Evolutionary conservation across 352 stramenopile species (phyloP).

Genomic region (Ophiocytium majus): DNA sequence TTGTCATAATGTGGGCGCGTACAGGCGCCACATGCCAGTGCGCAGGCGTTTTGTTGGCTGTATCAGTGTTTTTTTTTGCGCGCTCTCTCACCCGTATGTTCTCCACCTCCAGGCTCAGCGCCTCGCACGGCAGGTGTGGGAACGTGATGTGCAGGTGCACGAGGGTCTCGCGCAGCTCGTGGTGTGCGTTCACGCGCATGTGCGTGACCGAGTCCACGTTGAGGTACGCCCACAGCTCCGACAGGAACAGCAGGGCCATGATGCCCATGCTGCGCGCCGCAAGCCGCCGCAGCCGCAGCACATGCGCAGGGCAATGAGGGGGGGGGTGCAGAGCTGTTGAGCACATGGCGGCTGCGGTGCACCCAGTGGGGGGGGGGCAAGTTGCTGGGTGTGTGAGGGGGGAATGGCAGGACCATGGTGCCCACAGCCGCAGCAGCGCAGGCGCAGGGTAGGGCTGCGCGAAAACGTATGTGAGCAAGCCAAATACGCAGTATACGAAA

Average conservation of each 20-base stretch:
- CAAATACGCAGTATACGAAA: no score
- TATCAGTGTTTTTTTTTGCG: no score
- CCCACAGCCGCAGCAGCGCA: not conserved
- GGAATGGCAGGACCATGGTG: not conserved
- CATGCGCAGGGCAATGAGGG: not conserved
- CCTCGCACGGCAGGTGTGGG: conserved; percentile 28
- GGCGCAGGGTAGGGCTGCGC: not conserved
- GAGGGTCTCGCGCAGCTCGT: conserved; percentile 35
- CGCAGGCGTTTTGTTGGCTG: no score
- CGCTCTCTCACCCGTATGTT: conserved; percentile 7
- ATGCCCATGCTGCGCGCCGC: conserved; percentile 25
- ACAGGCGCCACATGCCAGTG: no score
- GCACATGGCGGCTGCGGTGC: not conserved
- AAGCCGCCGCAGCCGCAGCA: no score
- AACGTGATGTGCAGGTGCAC: conserved; percentile 48
- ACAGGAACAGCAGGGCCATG: conserved; percentile 48
- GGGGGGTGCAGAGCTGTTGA: not conserved
- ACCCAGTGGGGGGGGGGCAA: not conserved
- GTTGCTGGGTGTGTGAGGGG: not conserved
- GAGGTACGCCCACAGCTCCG: conserved; percentile 38
- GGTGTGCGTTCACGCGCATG: conserved; percentile 46
- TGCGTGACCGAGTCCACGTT: conserved; percentile 42
- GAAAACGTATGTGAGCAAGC: no score
- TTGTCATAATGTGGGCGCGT: no score
- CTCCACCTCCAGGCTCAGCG: conserved; percentile 13